A percentile compares a stretch with the other conserved stretches of the same genome.
These are phyloP conservation scores for Septoria petroselini DNA, from an alignment of 2,329 filamentous ascomycete species.

Conservation along the genomic window DNA sequence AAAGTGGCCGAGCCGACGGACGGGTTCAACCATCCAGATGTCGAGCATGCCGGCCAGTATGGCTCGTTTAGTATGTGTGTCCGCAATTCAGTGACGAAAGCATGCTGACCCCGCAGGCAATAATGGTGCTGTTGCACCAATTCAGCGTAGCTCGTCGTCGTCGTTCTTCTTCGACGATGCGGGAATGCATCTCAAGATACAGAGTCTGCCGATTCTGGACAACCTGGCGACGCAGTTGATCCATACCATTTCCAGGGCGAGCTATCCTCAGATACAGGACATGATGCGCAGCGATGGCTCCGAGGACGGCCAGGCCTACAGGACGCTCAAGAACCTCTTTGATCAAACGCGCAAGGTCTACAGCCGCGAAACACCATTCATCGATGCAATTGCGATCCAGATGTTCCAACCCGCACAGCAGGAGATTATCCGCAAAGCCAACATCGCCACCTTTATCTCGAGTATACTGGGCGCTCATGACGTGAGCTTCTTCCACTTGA, in stretches of 20 bases:
- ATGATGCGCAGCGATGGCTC: slow-evolving; percentile 48
- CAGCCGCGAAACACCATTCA: slow-evolving; percentile 54
- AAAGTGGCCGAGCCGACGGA: slow-evolving; percentile 16
- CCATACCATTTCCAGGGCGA: slow-evolving; percentile 55
- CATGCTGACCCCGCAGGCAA: too few relatives aligned
- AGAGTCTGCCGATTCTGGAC: slow-evolving; percentile 60
- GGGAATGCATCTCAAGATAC: slow-evolving; percentile 52
- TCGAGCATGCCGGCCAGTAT: slow-evolving; percentile 20
- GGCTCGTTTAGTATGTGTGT: slow-evolving; percentile 13
- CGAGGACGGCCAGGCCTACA: slow-evolving; percentile 56
- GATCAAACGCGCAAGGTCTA: slow-evolving; percentile 63
- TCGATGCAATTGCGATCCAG: slow-evolving; percentile 40
- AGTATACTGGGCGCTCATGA: slow-evolving; percentile 60
- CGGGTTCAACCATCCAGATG: slow-evolving; percentile 13
- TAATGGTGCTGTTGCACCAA: not conserved
- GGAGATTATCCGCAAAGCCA: slow-evolving; percentile 61
- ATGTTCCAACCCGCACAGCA: slow-evolving; percentile 47
- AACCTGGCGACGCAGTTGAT: slow-evolving; percentile 60
- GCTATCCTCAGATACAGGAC: slow-evolving; percentile 55
- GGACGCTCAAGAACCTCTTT: slow-evolving; percentile 59
- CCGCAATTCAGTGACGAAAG: slow-evolving; percentile 37
- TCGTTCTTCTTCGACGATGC: slow-evolving; percentile 41
- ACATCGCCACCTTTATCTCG: slow-evolving; percentile 62
- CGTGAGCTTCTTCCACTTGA: slow-evolving; percentile 62
- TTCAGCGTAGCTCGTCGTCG: slow-evolving; percentile 17